Evolutionary conservation across 1,284 basidiomycete species (phyloP).

Genomic region (Testicularia cyperi): DNA sequence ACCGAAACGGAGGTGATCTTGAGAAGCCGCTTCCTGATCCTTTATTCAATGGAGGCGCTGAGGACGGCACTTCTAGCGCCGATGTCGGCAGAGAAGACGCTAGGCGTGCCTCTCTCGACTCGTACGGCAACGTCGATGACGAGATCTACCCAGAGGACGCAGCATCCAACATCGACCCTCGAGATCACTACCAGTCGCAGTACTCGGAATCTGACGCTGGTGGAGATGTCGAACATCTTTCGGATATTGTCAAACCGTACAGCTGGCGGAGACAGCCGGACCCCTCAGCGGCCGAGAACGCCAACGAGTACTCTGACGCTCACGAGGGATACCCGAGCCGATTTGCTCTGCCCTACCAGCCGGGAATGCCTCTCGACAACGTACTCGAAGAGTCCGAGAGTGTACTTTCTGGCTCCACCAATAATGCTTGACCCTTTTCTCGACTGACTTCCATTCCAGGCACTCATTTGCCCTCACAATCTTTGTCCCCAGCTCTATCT

Average conservation of each 20-base stretch:
- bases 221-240: neutral
- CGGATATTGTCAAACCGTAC: neutral
- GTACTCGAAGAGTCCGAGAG: conserved; percentile 49
- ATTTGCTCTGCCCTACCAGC: conserved; percentile 46
- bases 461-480: too few relatives aligned
- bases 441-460: too few relatives aligned
- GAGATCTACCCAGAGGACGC: conserved; percentile 54
- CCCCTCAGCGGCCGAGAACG: neutral
- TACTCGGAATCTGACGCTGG: too few relatives aligned
- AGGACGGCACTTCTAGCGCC: neutral
- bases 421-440: conserved; percentile 1
- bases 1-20: neutral
- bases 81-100: too few relatives aligned
- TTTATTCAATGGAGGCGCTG: neutral
- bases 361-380: conserved; percentile 52
- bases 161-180: conserved; percentile 34
- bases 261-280: neutral
- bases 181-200: neutral
- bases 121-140: too few relatives aligned
- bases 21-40: conserved; percentile 4
- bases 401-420: conserved; percentile 27
- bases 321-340: neutral
- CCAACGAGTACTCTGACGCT: neutral
- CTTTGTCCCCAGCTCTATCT: neutral
- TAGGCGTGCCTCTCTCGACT: too few relatives aligned